Evolutionary conservation across 257 asterid species (phyloP).

Genomic region (Mitragyna speciosa): DNA sequence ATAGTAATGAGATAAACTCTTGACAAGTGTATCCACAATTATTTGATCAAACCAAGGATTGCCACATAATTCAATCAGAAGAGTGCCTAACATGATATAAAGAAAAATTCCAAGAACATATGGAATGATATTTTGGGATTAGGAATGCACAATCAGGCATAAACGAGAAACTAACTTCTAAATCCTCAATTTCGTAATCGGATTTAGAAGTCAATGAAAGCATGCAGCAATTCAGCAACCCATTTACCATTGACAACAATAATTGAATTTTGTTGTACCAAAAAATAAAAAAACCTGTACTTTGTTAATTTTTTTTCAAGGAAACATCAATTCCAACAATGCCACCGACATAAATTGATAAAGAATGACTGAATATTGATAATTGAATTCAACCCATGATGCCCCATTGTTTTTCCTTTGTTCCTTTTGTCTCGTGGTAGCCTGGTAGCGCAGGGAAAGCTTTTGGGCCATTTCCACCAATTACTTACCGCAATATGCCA

Average conservation of each 20-base stretch:
- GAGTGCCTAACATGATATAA: background rate
- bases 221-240: background rate
- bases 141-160: background rate
- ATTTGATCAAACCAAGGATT: background rate
- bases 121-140: too few species aligned
- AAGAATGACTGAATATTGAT: background rate
- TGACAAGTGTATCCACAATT: background rate
- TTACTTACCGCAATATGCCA: too few species aligned
- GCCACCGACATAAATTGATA: background rate
- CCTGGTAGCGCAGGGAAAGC: background rate
- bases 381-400: background rate
- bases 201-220: background rate
- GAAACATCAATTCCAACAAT: too few species aligned
- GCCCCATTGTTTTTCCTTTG: background rate
- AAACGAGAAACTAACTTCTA: background rate
- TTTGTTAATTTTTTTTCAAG: too few species aligned
- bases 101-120: too few species aligned
- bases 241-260: background rate
- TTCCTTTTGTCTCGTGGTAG: background rate
- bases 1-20: background rate
- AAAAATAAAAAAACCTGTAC: background rate
- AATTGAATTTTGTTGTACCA: background rate
- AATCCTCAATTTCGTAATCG: background rate
- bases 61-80: background rate
- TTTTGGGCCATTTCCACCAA: background rate